Conservation (phyloP, 1,284 basidiomycete genomes). For the Ustilago loliicola region DNA sequence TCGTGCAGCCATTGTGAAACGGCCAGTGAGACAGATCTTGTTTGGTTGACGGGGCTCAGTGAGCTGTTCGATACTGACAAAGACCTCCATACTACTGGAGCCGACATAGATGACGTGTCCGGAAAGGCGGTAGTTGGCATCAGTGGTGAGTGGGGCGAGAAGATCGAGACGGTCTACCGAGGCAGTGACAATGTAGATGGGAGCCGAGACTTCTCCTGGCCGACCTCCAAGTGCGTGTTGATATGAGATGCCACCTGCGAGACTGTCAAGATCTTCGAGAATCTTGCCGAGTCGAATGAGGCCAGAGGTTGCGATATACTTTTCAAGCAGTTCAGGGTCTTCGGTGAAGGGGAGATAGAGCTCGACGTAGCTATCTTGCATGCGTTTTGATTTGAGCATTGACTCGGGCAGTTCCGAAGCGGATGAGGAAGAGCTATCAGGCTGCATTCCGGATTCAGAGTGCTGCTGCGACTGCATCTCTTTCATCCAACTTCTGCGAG, state of each 20-base stretch:
- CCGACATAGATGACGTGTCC: constrained; percentile 62
- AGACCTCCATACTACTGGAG: constrained; percentile 70
- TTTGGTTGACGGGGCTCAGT: constrained; percentile 33
- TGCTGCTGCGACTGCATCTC: constrained; percentile 44
- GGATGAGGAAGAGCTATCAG: neutral
- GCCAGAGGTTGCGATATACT: constrained; percentile 69
- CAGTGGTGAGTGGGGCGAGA: constrained; percentile 49
- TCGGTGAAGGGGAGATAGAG: constrained; percentile 68
- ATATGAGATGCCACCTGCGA: constrained; percentile 69
- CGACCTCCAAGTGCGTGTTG: constrained; percentile 69
- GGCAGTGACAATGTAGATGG: constrained; percentile 71
- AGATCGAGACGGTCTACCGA: constrained; percentile 70
- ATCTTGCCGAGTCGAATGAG: constrained; percentile 70
- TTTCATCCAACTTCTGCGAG: constrained; percentile 51
- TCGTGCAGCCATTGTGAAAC: constrained; percentile 71
- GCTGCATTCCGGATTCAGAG: neutral
- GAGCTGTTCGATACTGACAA: constrained; percentile 69
- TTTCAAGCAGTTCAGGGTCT: constrained; percentile 65
- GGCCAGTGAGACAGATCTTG: constrained; percentile 69
- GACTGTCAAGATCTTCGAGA: constrained; percentile 71
- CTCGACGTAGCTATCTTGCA: constrained; percentile 69
- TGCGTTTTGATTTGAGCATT: constrained; percentile 57
- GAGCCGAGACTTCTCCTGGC: constrained; percentile 56
- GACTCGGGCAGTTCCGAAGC: constrained; percentile 32
- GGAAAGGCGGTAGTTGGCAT: constrained; percentile 60